Evolutionary conservation across 2,329 filamentous ascomycete genomes (phyloP), one percentile per base, ranked within the genome.

Genomic region (Diaporthe ilicicola): DNA sequence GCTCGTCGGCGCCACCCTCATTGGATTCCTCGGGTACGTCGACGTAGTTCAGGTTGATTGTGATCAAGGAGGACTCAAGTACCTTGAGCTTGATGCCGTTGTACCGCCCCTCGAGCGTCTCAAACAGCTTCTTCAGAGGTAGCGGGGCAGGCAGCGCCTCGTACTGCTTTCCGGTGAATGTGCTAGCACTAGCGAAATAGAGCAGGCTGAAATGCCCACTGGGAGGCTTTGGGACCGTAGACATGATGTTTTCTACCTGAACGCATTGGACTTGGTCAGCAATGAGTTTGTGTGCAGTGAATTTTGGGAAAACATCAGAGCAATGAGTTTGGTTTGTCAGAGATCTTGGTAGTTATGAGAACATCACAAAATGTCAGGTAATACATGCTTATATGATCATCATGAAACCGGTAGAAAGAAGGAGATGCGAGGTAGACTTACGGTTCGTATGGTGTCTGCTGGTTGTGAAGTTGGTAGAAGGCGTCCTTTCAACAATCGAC

Each of bases 11-110:
- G 22, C 82, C 82, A 56, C 81, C 81, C 15, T 79, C 80, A 22
- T 80, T 80, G 39, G 82, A 81, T 50, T 84, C 84, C 6, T 85
- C 83, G 13, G 87, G 84, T 13, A 94, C 76, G 78, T 96, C 92
- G 77, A 95, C 90, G 82, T 97, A 97, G 71, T 93, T 88, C 67
- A 95, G 82, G 75, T 97, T 96, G 78, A 97, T 84, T 29, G 93
- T 95, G 73, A 97, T 87, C 70, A 94, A 86, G 78, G 91, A 94
- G 71, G 90, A 93, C 72, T 86, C 86, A 62, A 97, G 84, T 5
- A 97, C 88, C 75, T 89, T 91, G 59, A 86, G 82, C 74, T 83
- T 87, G 65, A 97, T 93, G 48, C 93, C 93, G 12, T 86, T 84
- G 79, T 97, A 93, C 75, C 83, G 87, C 77, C 87, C 82, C 77